Base-by-base conservation (phyloP, 148 eudicot species). In the Selenicereus undatus region DNA sequence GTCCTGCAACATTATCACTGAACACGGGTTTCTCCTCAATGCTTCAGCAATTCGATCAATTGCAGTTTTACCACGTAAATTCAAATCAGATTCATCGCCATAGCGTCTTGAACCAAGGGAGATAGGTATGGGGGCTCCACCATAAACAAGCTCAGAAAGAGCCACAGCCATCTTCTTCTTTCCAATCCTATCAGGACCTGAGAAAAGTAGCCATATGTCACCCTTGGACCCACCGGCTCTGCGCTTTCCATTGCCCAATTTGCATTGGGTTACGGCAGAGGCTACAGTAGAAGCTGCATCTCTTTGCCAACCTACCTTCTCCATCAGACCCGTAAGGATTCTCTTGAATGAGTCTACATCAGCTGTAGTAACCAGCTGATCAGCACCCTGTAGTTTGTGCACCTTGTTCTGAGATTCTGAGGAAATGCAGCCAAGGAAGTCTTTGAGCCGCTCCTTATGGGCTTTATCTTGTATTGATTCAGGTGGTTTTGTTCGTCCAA, bases 261-360 rank as follows among this genome's bases (percentile, higher is more conserved):
- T 90, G 88, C 94, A 94, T 42, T 82, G 84, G 1, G 94, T 90
- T 56, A 94, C 81, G 4, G 97, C 78, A 0, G 95, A 83, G 27
- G 99, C 98, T 26, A 94, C 89, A 21, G 84, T 84, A 50, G 95
- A 86, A 54, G 98, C 98, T 1, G 99, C 99, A 50, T 94, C 97
- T 14, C 84, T 87, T 82, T 96, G 99, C 99, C 99, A 96, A 90
- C 95, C 90, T 8, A 92, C 98, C 79, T 88, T 96, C 83, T 91
- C 97, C 77, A 84, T 85, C 43, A 96, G 86, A 50, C 94, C 94
- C 86, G 92, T 96, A 52, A 96, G 90, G 42, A 96, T 90, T 83
- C 82, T 89, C 87, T 96, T 96, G 85, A 82, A 96, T 0, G 88
- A 85, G 81, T 92, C 98, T 10, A 90, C 83, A 84, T 96, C 99